A percentile compares a stretch with the other conserved stretches of the same genome.
Conservation (phyloP, 148 eudicot species). For the Amaranthus hypochondriacus region DNA sequence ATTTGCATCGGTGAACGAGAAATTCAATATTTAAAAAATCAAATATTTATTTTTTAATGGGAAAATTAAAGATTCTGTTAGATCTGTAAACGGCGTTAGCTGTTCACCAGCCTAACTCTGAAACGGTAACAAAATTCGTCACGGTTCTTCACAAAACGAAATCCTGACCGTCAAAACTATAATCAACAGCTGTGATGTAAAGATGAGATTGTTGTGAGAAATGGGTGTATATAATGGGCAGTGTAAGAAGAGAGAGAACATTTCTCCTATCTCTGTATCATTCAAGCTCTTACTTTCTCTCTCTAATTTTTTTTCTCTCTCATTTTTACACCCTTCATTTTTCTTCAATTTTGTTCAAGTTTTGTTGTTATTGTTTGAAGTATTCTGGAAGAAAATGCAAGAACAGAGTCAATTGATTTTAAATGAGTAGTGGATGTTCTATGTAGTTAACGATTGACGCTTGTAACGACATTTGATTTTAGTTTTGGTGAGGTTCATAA, state of each 20-base stretch:
- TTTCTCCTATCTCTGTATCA: neutral
- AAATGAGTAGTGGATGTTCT: neutral
- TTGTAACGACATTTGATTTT: neutral
- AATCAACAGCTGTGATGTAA: conserved; percentile 27
- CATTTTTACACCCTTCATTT: neutral
- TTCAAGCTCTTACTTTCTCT: conserved; percentile 7
- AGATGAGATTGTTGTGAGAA: conserved; percentile 16
- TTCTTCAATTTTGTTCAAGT: neutral
- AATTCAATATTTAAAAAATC: neutral
- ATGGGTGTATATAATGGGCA: conserved; percentile 50
- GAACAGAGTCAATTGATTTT: neutral
- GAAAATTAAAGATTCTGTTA: conserved; percentile 35
- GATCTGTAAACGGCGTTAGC: conserved; percentile 19
- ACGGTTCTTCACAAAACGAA: conserved; percentile 20
- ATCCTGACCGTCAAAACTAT: conserved; percentile 21
- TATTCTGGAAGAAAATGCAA: conserved; percentile 9
- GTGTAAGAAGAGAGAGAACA: conserved; percentile 17
- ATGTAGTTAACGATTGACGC: conserved; percentile 22
- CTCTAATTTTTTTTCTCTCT: conserved; percentile 3
- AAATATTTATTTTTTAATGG: neutral
- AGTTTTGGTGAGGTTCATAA: neutral
- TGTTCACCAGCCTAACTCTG: too few relatives aligned
- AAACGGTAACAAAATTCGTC: conserved; percentile 5
- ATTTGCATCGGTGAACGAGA: conserved; percentile 15
- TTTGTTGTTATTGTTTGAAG: neutral